phyloP scores from a whole-genome alignment of 306 rosid species.

The Carpinus fangiana region DNA sequence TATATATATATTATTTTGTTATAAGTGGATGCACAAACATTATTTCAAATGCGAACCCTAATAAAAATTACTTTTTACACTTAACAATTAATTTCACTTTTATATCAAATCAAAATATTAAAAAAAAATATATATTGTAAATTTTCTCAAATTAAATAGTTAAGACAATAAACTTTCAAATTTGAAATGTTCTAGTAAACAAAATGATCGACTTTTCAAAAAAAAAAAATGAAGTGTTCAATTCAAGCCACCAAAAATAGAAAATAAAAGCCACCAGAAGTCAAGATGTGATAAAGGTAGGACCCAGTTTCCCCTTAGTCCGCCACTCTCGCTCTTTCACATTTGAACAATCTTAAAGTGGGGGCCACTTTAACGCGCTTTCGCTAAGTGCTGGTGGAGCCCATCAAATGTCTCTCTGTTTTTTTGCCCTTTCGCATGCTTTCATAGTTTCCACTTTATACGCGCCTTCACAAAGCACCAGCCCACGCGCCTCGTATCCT shows the following conservation, averaged over 20 bases:
- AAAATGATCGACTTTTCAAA: too few relatives aligned
- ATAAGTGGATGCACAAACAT: too few relatives aligned
- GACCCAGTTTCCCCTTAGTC: background rate
- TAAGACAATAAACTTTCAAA: too few relatives aligned
- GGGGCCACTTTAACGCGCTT: constrained; percentile 67
- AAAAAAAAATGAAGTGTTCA: background rate
- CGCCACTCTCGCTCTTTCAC: constrained; percentile 12
- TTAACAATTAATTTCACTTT: too few relatives aligned
- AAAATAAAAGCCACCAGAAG: constrained; percentile 6
- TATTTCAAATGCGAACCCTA: too few relatives aligned
- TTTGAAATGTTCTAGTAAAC: too few relatives aligned
- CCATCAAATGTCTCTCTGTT: constrained; percentile 8
- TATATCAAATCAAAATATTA: too few relatives aligned
- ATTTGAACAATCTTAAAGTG: constrained; percentile 18
- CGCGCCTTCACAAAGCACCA: background rate
- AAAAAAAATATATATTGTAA: too few relatives aligned
- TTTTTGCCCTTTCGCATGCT: background rate
- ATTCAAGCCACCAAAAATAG: constrained; percentile 16
- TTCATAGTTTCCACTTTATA: background rate
- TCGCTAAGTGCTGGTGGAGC: constrained; percentile 19
- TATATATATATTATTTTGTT: too few relatives aligned
- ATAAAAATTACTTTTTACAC: too few relatives aligned
- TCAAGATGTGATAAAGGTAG: constrained; percentile 5
- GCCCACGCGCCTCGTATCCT: background rate
- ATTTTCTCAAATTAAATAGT: too few relatives aligned